Evolutionary conservation across 306 rosid species (phyloP), one percentile per base, ranked within the genome.

Genomic region (Cotoneaster glaucophyllus): DNA sequence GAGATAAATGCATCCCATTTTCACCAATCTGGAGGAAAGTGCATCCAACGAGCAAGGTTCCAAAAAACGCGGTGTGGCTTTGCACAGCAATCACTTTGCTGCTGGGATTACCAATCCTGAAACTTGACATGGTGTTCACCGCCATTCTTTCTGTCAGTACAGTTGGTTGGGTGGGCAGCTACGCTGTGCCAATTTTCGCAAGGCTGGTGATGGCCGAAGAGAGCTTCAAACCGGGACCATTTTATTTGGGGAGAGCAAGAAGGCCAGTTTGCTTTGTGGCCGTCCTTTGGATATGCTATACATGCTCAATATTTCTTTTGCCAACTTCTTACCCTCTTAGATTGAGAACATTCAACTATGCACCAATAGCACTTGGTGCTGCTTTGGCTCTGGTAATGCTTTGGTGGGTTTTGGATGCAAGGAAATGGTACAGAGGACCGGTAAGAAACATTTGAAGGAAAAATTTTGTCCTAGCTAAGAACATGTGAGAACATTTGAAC

Each of bases 341-440:
- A 37, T 75, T 72, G 76, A 77, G 48, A 59, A 80, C 75, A 34
- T 80, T 80, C 77, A 80, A 75, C 19, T 69, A 68, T 64, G 76
- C 84, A 19, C 76, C 77, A 52, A 44, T 80, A 11, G 84, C 80
- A 15, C 39, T 80, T 0, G 56, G 53, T 75, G 73, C 32, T 4
- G 75, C 66, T 52, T 81, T 75, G 70, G 41, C 74, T 0, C 31
- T 81, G 39, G 53, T 71, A 43, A 76, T 81, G 84, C 56, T 70
- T 37, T 70, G 81, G 84, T 70, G 74, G 80, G 53, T 72, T 11
- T 41, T 76, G 56, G 74, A 81, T 78, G 73, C 82, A 54, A 84
- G 84, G 59, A 80, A 73, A 68, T 76, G 87, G 84, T 84, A 77
- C 59, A 80, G 73, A 73, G 87, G 84, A 45, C 84, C 87, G 6